These are phyloP conservation scores for Margaritispora aquatica DNA, from an alignment of 495 filamentous ascomycete species.

Conservation along the genomic window DNA sequence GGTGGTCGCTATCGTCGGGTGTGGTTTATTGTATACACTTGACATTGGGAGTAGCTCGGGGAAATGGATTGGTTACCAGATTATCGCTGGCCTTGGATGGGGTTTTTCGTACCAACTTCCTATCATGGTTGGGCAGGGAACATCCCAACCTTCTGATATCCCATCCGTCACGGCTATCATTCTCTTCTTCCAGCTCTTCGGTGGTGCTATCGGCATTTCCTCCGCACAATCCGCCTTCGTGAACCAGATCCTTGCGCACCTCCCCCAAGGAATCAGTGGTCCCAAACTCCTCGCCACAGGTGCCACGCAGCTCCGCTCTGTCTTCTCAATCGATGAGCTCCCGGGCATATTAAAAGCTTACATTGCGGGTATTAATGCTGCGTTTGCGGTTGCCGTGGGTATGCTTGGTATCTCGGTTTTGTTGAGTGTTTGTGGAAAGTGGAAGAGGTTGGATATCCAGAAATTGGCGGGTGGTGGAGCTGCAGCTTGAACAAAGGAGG, in stretches of 20 bases:
- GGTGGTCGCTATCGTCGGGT: constrained; percentile 21
- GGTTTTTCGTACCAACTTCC: neutral
- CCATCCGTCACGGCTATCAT: neutral
- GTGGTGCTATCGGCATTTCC: constrained; percentile 34
- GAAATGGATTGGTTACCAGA: constrained; percentile 20
- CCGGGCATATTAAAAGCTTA: constrained; percentile 47
- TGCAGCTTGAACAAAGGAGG: too few species aligned
- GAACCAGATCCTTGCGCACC: constrained; percentile 40
- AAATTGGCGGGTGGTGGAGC: too few species aligned
- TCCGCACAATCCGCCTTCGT: constrained; percentile 25
- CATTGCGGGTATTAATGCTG: constrained; percentile 46
- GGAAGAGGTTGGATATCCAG: too few species aligned
- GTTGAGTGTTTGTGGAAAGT: too few species aligned
- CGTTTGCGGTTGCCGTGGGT: constrained; percentile 34
- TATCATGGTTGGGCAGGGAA: neutral
- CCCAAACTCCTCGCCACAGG: constrained; percentile 37
- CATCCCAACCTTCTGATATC: neutral
- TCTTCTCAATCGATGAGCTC: constrained; percentile 38
- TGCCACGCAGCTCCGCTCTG: constrained; percentile 40
- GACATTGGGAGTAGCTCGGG: neutral
- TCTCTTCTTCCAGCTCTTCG: neutral
- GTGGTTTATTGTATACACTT: constrained; percentile 30
- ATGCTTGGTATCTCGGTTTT: neutral
- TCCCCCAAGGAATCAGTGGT: constrained; percentile 37
- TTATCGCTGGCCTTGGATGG: constrained; percentile 11